Conservation (phyloP, 2,329 filamentous ascomycete genomes). For the Diaporthe sp. region DNA sequence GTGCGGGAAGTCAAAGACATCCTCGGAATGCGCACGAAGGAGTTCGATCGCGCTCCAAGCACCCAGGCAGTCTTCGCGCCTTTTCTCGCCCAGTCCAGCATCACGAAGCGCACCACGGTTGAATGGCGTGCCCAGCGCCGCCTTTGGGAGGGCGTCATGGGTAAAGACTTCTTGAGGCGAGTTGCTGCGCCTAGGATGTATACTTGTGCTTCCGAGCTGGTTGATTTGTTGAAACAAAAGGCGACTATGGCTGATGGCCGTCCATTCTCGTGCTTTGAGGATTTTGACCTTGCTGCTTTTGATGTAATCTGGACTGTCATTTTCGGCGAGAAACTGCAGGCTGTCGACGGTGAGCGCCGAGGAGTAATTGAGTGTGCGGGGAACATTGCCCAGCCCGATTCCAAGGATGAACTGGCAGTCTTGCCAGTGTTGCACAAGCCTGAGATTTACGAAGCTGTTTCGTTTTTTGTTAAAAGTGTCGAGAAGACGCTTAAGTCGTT, state of each 20-base stretch:
- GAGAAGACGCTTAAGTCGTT: neutral
- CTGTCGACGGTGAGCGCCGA: neutral
- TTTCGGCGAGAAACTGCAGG: neutral
- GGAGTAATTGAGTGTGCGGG: neutral
- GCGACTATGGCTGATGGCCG: neutral
- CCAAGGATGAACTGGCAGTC: neutral
- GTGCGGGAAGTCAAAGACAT: slow-evolving; percentile 41
- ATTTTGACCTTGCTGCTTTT: slow-evolving; percentile 3
- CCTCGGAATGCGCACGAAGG: slow-evolving; percentile 36
- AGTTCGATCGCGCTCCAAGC: slow-evolving; percentile 33
- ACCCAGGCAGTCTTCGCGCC: neutral
- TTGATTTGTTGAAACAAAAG: neutral
- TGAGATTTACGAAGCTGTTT: neutral
- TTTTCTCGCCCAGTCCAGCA: neutral
- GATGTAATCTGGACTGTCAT: neutral
- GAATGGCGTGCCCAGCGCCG: neutral
- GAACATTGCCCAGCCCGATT: neutral
- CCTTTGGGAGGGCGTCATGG: neutral
- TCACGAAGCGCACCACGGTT: neutral
- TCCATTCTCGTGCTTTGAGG: neutral
- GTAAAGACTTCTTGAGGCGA: neutral
- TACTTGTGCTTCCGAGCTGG: neutral
- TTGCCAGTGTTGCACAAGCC: neutral
- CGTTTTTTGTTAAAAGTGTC: neutral
- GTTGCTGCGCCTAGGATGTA: neutral